phyloP scores from a whole-genome alignment of 768 basidiomycete species.

The Solioccasus polychromus region DNA sequence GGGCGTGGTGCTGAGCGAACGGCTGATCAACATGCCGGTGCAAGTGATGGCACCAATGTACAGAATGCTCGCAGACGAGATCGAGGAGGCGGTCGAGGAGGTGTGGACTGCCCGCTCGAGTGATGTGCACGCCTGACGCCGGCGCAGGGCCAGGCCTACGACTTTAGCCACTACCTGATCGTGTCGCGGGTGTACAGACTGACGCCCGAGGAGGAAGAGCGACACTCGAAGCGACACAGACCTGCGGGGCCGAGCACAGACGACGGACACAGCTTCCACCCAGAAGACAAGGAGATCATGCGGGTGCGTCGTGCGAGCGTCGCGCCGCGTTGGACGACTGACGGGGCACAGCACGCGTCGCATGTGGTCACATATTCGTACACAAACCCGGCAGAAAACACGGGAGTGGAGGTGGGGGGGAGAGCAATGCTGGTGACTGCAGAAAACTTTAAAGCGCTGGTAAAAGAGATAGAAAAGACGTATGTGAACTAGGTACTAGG shows the following conservation, averaged over 20 bases:
- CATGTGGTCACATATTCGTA: conserved; percentile 40
- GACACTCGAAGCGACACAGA: conserved; percentile 39
- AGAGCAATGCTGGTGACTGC: conserved; percentile 61
- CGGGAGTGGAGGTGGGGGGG: conserved; percentile 70
- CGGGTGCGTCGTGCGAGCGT: conserved; percentile 39
- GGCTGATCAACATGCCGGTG: conserved; percentile 93
- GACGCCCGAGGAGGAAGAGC: conserved; percentile 61
- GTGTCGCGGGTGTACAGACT: conserved; percentile 79
- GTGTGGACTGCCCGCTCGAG: conserved; percentile 38
- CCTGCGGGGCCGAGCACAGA: conserved; percentile 33
- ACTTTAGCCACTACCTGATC: conserved; percentile 72
- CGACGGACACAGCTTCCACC: conserved; percentile 74
- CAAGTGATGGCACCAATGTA: conserved; percentile 93
- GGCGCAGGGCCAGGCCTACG: conserved; percentile 54
- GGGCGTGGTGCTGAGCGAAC: conserved; percentile 83
- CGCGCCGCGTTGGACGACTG: background rate
- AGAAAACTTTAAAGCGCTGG: conserved; percentile 39
- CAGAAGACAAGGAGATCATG: conserved; percentile 76
- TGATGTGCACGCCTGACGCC: background rate
- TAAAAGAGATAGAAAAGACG: conserved; percentile 36
- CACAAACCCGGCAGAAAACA: conserved; percentile 57
- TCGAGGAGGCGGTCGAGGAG: conserved; percentile 66
- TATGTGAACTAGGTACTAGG: conserved; percentile 19
- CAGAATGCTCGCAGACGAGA: conserved; percentile 79
- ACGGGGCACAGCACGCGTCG: conserved; percentile 16